A percentile compares a stretch with the other conserved stretches of the same genome.
phyloP scores from a whole-genome alignment of 257 asterid species.

The Gentiana macrophylla region DNA sequence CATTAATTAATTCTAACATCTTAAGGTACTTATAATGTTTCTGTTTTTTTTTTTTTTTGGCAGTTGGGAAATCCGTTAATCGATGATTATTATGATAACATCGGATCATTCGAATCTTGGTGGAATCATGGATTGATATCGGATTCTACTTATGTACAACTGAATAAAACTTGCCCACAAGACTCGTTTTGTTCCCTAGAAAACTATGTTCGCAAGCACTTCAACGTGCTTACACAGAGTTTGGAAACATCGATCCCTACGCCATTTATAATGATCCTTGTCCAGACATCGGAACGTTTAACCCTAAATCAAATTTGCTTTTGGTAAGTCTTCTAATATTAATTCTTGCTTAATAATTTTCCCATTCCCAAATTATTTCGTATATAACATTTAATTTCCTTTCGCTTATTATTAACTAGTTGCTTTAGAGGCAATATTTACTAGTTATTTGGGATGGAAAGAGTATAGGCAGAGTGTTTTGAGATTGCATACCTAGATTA shows the following conservation, averaged over 20 bases:
- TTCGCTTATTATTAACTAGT: too few species aligned
- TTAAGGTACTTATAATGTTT: too few species aligned
- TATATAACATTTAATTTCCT: too few species aligned
- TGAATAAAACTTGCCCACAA: conserved; percentile 32
- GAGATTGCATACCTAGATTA: too few species aligned
- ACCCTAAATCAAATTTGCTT: conserved; percentile 24
- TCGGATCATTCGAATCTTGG: conserved; percentile 50
- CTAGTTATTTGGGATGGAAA: too few species aligned
- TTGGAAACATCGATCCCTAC: conserved; percentile 45
- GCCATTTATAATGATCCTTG: conserved; percentile 33
- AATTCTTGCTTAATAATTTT: too few species aligned
- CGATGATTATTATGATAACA: conserved; percentile 36
- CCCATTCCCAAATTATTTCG: too few species aligned
- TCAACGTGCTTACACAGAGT: conserved; percentile 21
- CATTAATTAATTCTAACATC: too few species aligned
- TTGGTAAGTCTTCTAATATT: conserved; percentile 20
- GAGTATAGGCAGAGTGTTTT: too few species aligned
- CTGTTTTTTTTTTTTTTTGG: too few species aligned
- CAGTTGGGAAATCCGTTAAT: conserved; percentile 51
- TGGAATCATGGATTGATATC: conserved; percentile 50
- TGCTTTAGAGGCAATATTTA: too few species aligned
- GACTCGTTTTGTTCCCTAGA: conserved; percentile 39
- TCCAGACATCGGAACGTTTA: conserved; percentile 20
- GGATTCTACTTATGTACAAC: conserved; percentile 26
- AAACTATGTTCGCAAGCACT: conserved; percentile 27